phyloP scores from a whole-genome alignment of 495 filamentous ascomycete genomes.

The Aspergillus indologenus region DNA sequence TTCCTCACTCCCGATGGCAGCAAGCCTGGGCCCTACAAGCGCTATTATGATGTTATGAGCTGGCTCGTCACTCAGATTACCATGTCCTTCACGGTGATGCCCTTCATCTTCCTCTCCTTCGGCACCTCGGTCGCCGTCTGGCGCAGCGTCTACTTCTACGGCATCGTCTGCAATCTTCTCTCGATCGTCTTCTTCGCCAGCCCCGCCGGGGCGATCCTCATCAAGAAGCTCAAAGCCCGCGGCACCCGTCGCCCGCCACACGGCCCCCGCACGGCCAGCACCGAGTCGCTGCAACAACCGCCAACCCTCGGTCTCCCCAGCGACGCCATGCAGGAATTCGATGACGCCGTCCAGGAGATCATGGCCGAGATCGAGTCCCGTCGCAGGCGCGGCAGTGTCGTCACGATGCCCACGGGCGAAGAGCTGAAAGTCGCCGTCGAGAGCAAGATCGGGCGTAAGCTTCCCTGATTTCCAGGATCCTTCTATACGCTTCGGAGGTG shows the following conservation, averaged over 20 bases:
- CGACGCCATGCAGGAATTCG: conserved; percentile 73
- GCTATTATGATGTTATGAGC: conserved; percentile 81
- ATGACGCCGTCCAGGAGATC: conserved; percentile 76
- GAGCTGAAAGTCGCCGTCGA: conserved; percentile 48
- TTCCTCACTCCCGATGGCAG: conserved; percentile 76
- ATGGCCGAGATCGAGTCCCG: conserved; percentile 63
- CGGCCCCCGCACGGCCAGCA: conserved; percentile 25
- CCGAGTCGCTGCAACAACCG: conserved; percentile 34
- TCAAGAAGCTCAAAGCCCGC: conserved; percentile 57
- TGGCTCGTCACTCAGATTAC: conserved; percentile 77
- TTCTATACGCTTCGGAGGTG: not conserved
- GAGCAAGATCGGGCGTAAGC: conserved; percentile 42
- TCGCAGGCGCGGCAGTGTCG: conserved; percentile 50
- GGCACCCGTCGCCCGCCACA: conserved; percentile 28
- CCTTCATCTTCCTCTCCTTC: conserved; percentile 79
- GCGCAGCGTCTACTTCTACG: conserved; percentile 87
- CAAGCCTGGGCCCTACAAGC: conserved; percentile 65
- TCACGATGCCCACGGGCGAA: conserved; percentile 45
- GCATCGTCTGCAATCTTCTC: conserved; percentile 59
- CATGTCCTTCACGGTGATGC: conserved; percentile 76
- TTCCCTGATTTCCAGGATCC: conserved; percentile 16
- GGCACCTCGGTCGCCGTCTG: conserved; percentile 66
- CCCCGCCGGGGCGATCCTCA: conserved; percentile 64
- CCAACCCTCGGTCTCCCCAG: conserved; percentile 72
- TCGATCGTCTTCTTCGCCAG: conserved; percentile 76